Evolutionary conservation across 768 basidiomycete genomes (phyloP), one percentile per base, ranked within the genome.

Genomic region (Agaricus subrufescens): DNA sequence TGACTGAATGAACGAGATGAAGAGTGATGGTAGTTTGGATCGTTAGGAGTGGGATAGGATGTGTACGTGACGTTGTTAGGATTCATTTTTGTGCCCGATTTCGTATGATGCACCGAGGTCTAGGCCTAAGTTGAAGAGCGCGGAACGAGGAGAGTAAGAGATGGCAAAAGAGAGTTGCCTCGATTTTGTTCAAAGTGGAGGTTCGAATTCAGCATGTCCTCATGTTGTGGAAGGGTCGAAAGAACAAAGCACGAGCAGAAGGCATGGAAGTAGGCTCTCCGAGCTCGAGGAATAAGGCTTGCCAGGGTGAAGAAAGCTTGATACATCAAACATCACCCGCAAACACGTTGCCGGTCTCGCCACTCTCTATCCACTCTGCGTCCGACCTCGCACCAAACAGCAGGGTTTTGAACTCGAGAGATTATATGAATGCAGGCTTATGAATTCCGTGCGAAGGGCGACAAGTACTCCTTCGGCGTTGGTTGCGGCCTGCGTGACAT

Each of bases 1-100:
- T 51, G 23, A 15, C 39, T 39, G 11, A 34, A 34, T 8, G 34
- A 34, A 34, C 11, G 34, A 34, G 34, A 34, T 2, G 7, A 3
- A 11, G 34, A 34, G 34, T 37, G 50, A 26, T 26, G 39, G 39
- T 14, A 15, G 38, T 50, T 50, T n/a, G 25, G 25, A 19, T 50
- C 25, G 10, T 38, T 38, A 11, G 34, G 2, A 34, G 7, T 34
- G 5, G 34, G 34, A 50, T 53, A 53, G 8, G 52, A 53, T 23
- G 31, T 46, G 19, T 53, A 53, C 46, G 52, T 53, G 43, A 53
- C 52, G 31, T 53, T 53, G 31, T 46, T 45, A 9, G 52, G 52
- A 53, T 53, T 53, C 52, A 53, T 53, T 30, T 43, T 14, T 29
- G 43, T 7, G 8, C 40, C 37, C 27, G 26, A 25, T 42, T 19